A percentile compares a stretch with the other conserved stretches of the same genome.
phyloP scores from a whole-genome alignment of 1,284 basidiomycete genomes.

The Thecaphora thlaspeos region DNA sequence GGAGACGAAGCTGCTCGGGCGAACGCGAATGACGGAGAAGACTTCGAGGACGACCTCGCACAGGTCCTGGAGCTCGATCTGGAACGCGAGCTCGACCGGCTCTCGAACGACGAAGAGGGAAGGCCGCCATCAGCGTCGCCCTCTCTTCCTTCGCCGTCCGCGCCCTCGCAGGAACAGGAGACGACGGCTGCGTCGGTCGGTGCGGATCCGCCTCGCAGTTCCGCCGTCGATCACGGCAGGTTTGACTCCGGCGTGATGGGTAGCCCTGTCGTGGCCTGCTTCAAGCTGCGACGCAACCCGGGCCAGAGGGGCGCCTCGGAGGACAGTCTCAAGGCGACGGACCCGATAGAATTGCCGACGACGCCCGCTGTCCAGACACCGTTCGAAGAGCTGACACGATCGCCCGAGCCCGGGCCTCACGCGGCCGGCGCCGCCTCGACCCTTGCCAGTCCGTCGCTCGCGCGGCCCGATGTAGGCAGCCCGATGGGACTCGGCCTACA shows the following conservation, averaged over 20 bases:
- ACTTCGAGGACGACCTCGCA: slow-evolving; percentile 25
- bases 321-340: neutral
- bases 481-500: slow-evolving; percentile 15
- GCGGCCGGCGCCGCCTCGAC: no score
- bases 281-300: neutral
- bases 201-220: no score
- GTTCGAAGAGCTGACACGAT: neutral
- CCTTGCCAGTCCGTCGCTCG: neutral
- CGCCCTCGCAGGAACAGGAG: neutral
- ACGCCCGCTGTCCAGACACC: neutral
- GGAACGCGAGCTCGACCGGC: slow-evolving; percentile 21
- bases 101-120: slow-evolving; percentile 2
- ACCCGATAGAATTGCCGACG: no score
- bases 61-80: slow-evolving; percentile 27
- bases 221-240: neutral
- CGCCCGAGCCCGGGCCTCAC: no score
- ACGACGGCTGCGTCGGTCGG: slow-evolving; percentile 13
- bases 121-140: no score
- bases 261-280: neutral
- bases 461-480: neutral
- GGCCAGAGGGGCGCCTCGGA: neutral
- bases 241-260: no score
- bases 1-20: neutral
- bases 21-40: slow-evolving; percentile 1
- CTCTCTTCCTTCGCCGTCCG: neutral